Base-by-base conservation (phyloP, 2,329 filamentous ascomycete genomes). In the Diaporthe helianthi region DNA sequence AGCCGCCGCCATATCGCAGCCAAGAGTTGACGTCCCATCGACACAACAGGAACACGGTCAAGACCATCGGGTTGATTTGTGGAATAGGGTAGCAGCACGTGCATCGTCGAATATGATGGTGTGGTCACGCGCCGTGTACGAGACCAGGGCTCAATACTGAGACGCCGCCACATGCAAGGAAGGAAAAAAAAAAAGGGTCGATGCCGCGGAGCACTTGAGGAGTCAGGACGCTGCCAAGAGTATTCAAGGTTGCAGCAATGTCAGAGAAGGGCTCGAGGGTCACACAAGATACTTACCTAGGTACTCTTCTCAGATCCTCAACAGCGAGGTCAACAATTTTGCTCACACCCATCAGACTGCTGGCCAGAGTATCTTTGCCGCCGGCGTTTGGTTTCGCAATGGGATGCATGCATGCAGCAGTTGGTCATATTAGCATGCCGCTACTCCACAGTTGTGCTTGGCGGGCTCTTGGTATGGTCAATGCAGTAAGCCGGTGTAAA, bases 201-300 rank as follows among this genome's bases (percentile, higher is more conserved):
- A 63, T 33, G 24, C n/a, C 24, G 31, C 13, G 22, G 44, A 63
- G n/a, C n/a, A n/a, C n/a, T n/a, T n/a, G n/a, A n/a, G n/a, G n/a
- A n/a, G n/a, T n/a, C n/a, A n/a, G 29, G 58, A 38, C 41, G 58
- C 29, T 19, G 44, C 58, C 44, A 49, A 63, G 58, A n/a, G 13
- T 1, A 1, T 4, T 6, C 19, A 33, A 63, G 19, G 58, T 24
- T 36, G 41, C 44, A 49, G 12, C 29, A 31, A 49, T 63, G 26
- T 47, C 44, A 49, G 58, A 22, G 19, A 10, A 19, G n/a, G 41
- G n/a, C 29, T 49, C 10, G 31, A 33, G 31, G 4, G 17, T 33
- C 12, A 33, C 47, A 49, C 44, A 33, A 49, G n/a, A n/a, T n/a
- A n/a, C n/a, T n/a, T n/a, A n/a, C n/a, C n/a, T n/a, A n/a, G n/a